Evolutionary conservation across 139 green algal species (phyloP).

Genomic region (Deuterostichococcus epilithicus): DNA sequence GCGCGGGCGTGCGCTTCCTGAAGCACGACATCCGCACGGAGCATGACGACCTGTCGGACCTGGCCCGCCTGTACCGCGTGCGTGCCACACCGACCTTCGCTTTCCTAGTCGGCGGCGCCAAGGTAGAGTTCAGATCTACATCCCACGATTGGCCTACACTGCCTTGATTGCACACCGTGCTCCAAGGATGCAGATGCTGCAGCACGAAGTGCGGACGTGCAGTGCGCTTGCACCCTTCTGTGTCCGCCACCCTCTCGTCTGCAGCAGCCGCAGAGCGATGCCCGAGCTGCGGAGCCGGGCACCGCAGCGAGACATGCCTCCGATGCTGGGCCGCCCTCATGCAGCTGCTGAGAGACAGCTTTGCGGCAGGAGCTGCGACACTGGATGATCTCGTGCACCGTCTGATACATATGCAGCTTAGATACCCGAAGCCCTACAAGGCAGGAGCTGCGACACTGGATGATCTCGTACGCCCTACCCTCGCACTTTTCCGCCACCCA

Average conservation of each 20-base stretch:
- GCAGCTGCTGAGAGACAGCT: no score
- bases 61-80: slow-evolving; percentile 15
- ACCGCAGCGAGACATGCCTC: no score
- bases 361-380: no score
- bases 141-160: neutral
- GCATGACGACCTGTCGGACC: slow-evolving; percentile 27
- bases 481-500: neutral
- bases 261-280: neutral
- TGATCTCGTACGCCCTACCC: neutral
- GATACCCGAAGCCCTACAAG: no score
- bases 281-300: neutral
- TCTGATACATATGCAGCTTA: no score
- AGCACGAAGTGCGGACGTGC: neutral
- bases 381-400: no score
- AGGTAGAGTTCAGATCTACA: neutral
- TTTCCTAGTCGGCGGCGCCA: slow-evolving; percentile 19
- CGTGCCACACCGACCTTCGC: slow-evolving; percentile 13
- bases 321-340: no score
- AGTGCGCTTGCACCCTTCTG: neutral
- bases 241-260: no score
- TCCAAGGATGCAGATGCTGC: neutral
- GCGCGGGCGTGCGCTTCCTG: slow-evolving; percentile 15
- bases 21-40: slow-evolving; percentile 26
- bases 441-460: no score
- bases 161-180: neutral